A percentile compares a stretch with the other conserved stretches of the same genome.
phyloP scores from a whole-genome alignment of 1,284 basidiomycete genomes.

The Apiotrichum veenhuisii region DNA sequence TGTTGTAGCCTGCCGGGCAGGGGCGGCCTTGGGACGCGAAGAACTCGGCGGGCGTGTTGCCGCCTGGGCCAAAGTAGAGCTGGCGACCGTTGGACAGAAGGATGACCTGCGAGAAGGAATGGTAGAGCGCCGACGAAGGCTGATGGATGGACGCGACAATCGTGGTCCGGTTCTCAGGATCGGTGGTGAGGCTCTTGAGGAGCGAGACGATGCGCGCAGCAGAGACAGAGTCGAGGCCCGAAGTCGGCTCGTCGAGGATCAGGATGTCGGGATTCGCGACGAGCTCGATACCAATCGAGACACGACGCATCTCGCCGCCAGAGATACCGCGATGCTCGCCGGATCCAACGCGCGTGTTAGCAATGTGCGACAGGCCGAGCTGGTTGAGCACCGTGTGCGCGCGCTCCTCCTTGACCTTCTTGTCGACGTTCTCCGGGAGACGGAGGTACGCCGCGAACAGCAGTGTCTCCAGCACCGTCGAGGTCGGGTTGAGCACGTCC shows the following conservation, averaged over 20 bases:
- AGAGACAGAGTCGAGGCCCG: slow-evolving; percentile 78
- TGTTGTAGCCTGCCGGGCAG: slow-evolving; percentile 71
- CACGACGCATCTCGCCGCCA: slow-evolving; percentile 69
- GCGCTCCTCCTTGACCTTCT: slow-evolving; percentile 63
- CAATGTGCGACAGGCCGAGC: slow-evolving; percentile 67
- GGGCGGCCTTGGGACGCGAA: slow-evolving; percentile 56
- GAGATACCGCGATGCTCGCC: slow-evolving; percentile 61
- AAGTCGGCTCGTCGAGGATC: slow-evolving; percentile 64
- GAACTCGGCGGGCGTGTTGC: slow-evolving; percentile 61
- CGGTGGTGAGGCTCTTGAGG: slow-evolving; percentile 67
- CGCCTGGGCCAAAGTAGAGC: slow-evolving; percentile 74
- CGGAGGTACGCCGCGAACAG: slow-evolving; percentile 77
- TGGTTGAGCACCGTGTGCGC: slow-evolving; percentile 66
- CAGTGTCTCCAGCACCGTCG: slow-evolving; percentile 78
- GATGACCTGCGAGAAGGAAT: slow-evolving; percentile 73
- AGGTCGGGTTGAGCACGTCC: slow-evolving; percentile 71
- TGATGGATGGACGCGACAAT: slow-evolving; percentile 85
- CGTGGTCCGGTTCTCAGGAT: slow-evolving; percentile 64
- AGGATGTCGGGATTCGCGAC: slow-evolving; percentile 62
- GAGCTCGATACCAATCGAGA: slow-evolving; percentile 63
- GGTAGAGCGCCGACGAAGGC: slow-evolving; percentile 75
- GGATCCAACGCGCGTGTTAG: slow-evolving; percentile 70
- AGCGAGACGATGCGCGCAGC: slow-evolving; percentile 73
- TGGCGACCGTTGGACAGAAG: slow-evolving; percentile 71
- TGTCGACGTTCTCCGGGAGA: slow-evolving; percentile 70